Conservation (phyloP, 2,329 filamentous ascomycete species). For the Xylaria sp. region DNA sequence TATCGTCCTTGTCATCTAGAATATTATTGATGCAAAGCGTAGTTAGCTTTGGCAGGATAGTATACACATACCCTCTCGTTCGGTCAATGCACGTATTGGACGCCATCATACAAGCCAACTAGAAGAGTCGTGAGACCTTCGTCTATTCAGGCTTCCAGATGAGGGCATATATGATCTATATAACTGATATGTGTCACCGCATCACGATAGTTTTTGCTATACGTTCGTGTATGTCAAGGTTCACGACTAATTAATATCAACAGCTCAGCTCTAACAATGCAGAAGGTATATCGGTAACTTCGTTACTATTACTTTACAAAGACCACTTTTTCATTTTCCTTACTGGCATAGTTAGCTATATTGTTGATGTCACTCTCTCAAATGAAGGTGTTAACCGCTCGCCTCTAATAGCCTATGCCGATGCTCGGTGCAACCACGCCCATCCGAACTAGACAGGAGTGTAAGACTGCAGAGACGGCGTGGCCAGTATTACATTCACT, state of each 20-base stretch:
- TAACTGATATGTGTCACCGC: neutral
- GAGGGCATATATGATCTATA: no score
- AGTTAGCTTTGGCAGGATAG: no score
- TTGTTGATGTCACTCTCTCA: constrained; percentile 8
- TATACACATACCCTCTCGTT: no score
- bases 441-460: neutral
- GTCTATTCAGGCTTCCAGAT: no score
- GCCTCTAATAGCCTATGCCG: neutral
- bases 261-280: neutral
- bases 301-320: neutral
- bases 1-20: no score
- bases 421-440: no score
- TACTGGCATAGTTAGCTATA: neutral
- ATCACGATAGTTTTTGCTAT: neutral
- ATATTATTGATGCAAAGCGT: no score
- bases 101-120: no score
- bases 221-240: neutral
- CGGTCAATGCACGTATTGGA: no score
- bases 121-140: no score
- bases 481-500: neutral
- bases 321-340: constrained; percentile 1
- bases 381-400: constrained; percentile 22
- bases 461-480: neutral
- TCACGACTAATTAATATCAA: neutral
- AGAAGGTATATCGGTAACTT: neutral